Evolutionary conservation across 2,329 filamentous ascomycete genomes (phyloP), one percentile per base, ranked within the genome.

Genomic region (Trichoderma sp.): DNA sequence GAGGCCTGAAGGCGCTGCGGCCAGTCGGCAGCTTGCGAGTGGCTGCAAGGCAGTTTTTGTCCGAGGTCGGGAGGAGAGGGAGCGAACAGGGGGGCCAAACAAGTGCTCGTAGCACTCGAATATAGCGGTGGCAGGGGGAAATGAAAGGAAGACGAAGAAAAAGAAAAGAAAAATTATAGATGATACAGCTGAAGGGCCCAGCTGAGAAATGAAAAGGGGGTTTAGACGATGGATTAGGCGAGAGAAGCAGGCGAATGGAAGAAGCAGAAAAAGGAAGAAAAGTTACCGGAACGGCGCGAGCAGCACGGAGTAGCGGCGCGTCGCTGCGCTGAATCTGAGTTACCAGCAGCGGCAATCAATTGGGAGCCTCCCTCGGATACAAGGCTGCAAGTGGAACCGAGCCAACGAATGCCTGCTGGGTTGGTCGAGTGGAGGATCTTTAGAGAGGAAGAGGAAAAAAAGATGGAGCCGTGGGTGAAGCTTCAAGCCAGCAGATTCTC

Each of bases 1-100:
- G 29, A 66, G 24, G 41, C 50, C 41, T 65, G 65, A 64, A 75
- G n/a, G 38, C 29, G 38, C 41, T 64, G 73, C 21, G 56, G 31
- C 65, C 41, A 63, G 73, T 71, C 73, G 73, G 59, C 41, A 71
- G 65, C 65, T 69, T 75, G 73, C 73, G 66, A 69, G 62, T 74
- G 71, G 62, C 62, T 67, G 71, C 71, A 67, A 65, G 62, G 35
- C 31, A 74, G 66, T 45, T 45, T 45, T 45, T 59, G 66, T 56
- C 73, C 73, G 73, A 75, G 73, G 65, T 65, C 73, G 65, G 73
- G 71, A 63, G 21, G 21, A 66, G 67, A 38, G 31, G 66, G 31
- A 56, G 29, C 50, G 59, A 73, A 62, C 71, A 56, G 60, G 71
- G 68, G 53, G 18, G 50, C 4, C n/a, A n/a, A 53, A 53, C 45